A percentile compares a stretch with the other conserved stretches of the same genome.
Conservation (phyloP, 2,329 filamentous ascomycete species). For the Beauveria sp. region DNA sequence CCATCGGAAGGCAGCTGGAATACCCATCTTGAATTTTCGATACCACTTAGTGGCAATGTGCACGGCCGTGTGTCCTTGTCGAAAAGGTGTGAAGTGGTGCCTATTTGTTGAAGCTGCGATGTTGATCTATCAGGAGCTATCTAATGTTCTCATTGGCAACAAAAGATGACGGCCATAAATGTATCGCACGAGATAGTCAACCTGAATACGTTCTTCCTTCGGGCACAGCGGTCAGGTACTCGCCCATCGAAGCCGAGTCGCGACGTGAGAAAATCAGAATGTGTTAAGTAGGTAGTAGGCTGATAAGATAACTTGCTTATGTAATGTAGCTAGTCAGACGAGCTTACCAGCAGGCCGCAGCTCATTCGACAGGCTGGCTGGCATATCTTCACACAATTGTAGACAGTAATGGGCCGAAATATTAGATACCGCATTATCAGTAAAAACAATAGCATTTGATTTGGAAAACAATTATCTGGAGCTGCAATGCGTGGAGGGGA, state of each 20-base stretch:
- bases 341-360: neutral
- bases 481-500: neutral
- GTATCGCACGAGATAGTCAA: neutral
- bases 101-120: neutral
- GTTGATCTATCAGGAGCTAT: conserved; percentile 1
- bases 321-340: neutral
- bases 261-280: neutral
- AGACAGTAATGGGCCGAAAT: neutral
- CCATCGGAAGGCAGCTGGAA: conserved; percentile 93
- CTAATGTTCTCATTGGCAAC: neutral
- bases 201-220: neutral
- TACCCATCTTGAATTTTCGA: conserved; percentile 62
- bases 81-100: neutral
- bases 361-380: neutral
- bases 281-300: neutral
- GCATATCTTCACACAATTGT: neutral
- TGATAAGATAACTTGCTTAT: conserved; percentile 9
- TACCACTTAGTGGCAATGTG: neutral
- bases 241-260: neutral
- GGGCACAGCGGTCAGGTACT: neutral
- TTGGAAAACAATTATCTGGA: neutral
- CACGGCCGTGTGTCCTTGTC: neutral
- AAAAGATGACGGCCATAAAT: neutral
- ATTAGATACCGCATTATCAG: neutral
- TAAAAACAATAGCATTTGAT: neutral